Conservation (phyloP, 2,329 filamentous ascomycete species). For the Talaromyces amestolkiae region DNA sequence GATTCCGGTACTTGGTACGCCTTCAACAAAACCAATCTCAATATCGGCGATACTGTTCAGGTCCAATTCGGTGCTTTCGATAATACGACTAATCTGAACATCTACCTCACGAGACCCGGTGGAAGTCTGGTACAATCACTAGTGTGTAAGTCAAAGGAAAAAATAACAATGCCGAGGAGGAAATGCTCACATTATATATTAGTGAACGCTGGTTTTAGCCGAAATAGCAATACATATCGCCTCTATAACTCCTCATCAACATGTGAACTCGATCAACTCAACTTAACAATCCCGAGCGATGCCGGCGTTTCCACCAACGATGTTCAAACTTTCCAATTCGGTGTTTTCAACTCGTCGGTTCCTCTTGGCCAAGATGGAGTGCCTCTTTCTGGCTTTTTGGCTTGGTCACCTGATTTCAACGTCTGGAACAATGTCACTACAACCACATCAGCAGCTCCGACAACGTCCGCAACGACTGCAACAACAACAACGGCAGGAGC, state of each 20-base stretch:
- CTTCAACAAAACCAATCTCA: neutral
- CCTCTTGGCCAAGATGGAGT: neutral
- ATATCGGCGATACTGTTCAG: neutral
- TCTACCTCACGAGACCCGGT: neutral
- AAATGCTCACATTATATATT: neutral
- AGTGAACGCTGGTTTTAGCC: conserved; percentile 4
- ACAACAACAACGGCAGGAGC: neutral
- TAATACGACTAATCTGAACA: neutral
- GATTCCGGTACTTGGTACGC: neutral
- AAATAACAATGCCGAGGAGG: neutral
- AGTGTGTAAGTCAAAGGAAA: neutral
- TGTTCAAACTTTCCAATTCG: conserved; percentile 3
- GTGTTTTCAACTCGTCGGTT: conserved; percentile 2
- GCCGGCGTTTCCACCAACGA: neutral
- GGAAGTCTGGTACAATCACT: neutral
- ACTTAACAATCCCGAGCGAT: conserved; percentile 7
- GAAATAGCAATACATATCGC: neutral
- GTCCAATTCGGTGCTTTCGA: conserved; percentile 9
- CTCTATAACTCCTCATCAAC: conserved; percentile 13
- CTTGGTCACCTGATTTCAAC: neutral
- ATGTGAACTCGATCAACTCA: conserved; percentile 9
- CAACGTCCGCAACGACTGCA: neutral
- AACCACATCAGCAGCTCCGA: neutral
- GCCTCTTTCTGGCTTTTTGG: neutral
- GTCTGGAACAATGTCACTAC: conserved; percentile 8